These are phyloP conservation scores for Lactifluus piperatus DNA, from an alignment of 768 basidiomycete genomes.

Conservation along the genomic window DNA sequence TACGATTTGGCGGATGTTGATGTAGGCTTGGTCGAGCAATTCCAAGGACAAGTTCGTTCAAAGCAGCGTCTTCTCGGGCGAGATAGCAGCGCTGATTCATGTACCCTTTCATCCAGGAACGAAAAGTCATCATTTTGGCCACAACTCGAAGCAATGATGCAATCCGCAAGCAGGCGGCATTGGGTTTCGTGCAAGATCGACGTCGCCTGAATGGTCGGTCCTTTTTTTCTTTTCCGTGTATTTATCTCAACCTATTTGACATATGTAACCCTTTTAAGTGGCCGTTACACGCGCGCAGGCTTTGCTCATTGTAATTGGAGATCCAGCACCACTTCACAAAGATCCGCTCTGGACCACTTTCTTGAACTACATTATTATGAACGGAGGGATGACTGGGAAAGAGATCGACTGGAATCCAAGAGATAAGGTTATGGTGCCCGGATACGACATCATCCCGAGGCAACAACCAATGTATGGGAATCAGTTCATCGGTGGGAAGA, in stretches of 20 bases:
- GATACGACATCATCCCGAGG: background rate
- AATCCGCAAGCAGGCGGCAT: constrained; percentile 19
- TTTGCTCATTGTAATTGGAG: constrained; percentile 53
- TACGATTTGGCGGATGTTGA: constrained; percentile 21
- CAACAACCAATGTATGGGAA: background rate
- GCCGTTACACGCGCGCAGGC: constrained; percentile 60
- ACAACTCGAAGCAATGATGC: constrained; percentile 29
- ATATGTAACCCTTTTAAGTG: constrained; percentile 32
- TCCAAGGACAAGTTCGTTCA: constrained; percentile 33
- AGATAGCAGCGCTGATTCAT: background rate
- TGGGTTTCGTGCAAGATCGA: constrained; percentile 31
- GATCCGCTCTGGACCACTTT: constrained; percentile 54
- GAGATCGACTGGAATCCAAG: constrained; percentile 31
- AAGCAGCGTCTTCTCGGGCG: background rate
- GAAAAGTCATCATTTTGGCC: constrained; percentile 31
- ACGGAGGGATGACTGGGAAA: constrained; percentile 47
- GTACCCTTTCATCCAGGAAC: constrained; percentile 24
- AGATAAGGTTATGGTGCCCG: background rate
- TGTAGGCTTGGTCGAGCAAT: constrained; percentile 34
- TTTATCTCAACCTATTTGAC: background rate
- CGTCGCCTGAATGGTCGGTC: constrained; percentile 33
- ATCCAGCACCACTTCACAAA: constrained; percentile 46
- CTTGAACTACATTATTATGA: constrained; percentile 43
- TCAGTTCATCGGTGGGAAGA: constrained; percentile 1
- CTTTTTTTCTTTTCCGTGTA: background rate